Base-by-base conservation (phyloP, 176 grass and related monocot species). In the Carex littledalei region DNA sequence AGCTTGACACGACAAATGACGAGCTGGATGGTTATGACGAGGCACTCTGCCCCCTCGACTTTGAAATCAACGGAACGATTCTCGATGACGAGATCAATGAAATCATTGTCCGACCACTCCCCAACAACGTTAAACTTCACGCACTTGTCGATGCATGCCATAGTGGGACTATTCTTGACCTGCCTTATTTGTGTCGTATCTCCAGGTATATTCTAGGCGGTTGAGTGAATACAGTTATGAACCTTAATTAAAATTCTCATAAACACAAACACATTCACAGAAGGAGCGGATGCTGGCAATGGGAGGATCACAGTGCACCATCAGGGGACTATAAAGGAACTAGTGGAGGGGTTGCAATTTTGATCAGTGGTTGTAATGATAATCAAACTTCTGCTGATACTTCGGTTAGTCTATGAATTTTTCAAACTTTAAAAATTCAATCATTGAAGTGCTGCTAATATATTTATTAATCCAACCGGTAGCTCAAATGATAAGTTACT, bases 341-440 rank as follows among this genome's bases (percentile, higher is more conserved):
- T 0, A 86, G 32, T 17, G 95, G 95, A 21, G 93, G 95, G 7
- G 81, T 95, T 43, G 95, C 92, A 0, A 88, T 98, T 84, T 86
- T 94, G 12, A 95, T 98, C 88, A 98, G 95, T 56, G 95, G 95
- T 49, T 98, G 95, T 47, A 76, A 92, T 29, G 95, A 98, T 88
- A 84, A 89, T 86, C 95, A 97, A 57, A 94, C 68, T 20, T 91
- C 95, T 14, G 67, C 91, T 3, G 89, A 97, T 82, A 94, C 86
- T 45, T 82, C 57, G 54, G 92, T 94, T n/a, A 80, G 91, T 74
- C 14, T 81, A 39, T 63, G 12, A 7, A 16, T 77, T 77, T 54
- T 17, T 37, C 41, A 55, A 49, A 77, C 13, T 55, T 77, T 29
- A 29, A 50, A 75, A 10, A 24, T 75, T 67, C 29, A 67, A 6